Evolutionary conservation across 2,329 filamentous ascomycete genomes (phyloP).

Genomic region (Cryphonectria carpinicola): DNA sequence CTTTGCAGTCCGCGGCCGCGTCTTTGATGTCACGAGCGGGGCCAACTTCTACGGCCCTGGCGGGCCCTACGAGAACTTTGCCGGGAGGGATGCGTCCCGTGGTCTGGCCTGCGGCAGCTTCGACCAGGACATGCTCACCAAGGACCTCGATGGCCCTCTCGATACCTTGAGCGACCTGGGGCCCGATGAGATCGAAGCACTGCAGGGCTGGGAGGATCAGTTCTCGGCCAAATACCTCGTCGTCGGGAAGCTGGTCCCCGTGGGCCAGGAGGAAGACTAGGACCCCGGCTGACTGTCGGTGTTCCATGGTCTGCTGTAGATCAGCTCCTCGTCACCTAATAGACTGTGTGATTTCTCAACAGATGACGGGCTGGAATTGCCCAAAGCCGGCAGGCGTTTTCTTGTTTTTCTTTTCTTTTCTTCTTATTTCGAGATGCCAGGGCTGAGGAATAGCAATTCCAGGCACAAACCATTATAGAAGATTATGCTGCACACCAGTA

Average conservation of each 20-base stretch:
- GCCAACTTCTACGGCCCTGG: conserved; percentile 96
- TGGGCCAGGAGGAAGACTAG: conserved; percentile 42
- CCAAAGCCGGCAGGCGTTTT: not conserved
- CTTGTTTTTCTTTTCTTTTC: not conserved
- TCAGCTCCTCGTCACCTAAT: not conserved
- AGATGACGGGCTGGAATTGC: not conserved
- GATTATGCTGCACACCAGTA: not conserved
- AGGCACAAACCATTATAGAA: not conserved
- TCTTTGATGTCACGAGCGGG: conserved; percentile 88
- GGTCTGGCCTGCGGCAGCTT: conserved; percentile 92
- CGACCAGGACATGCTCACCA: conserved; percentile 91
- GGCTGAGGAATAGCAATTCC: not conserved
- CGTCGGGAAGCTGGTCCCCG: conserved; percentile 80
- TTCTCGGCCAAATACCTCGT: conserved; percentile 94
- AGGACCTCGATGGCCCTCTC: conserved; percentile 82
- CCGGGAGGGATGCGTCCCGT: conserved; percentile 84
- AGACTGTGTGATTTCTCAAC: not conserved
- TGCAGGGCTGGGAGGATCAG: conserved; percentile 90
- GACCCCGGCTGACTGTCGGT: not conserved
- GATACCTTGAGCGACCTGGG: conserved; percentile 76
- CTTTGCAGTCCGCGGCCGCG: conserved; percentile 85
- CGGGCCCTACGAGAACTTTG: conserved; percentile 95
- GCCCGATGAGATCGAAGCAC: conserved; percentile 76
- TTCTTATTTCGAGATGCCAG: not conserved
- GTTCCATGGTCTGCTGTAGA: not conserved